phyloP scores from a whole-genome alignment of 768 basidiomycete species.

The Leccinum uliginosum region DNA sequence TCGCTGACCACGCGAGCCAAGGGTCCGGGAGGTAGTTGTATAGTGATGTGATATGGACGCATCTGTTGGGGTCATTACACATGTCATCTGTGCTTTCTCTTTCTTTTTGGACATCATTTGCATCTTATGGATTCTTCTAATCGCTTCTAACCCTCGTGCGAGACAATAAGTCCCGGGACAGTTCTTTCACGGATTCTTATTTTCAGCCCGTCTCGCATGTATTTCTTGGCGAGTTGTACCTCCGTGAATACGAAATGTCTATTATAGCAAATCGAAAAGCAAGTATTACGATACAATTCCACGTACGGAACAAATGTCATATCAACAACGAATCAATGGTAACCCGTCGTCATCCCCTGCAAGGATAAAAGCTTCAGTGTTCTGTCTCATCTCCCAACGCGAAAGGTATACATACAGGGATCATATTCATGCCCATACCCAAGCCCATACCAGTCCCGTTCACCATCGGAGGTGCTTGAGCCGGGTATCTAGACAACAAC shows the following conservation, averaged over 20 bases:
- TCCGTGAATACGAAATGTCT: slow-evolving; percentile 8
- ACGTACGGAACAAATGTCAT: slow-evolving; percentile 1
- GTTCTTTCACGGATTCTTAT: neutral
- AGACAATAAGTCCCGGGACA: neutral
- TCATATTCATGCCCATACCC: slow-evolving; percentile 45
- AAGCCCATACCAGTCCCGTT: slow-evolving; percentile 49
- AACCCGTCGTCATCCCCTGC: slow-evolving; percentile 71
- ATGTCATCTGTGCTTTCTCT: neutral
- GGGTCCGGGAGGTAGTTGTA: slow-evolving; percentile 53
- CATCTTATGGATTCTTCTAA: slow-evolving; percentile 21
- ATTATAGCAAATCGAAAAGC: slow-evolving; percentile 26
- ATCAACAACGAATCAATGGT: slow-evolving; percentile 30
- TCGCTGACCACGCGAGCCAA: slow-evolving; percentile 73
- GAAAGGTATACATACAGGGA: slow-evolving; percentile 46
- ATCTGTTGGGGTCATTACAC: neutral
- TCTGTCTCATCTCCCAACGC: neutral
- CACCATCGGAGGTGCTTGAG: slow-evolving; percentile 55
- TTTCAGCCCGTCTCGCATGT: slow-evolving; percentile 3
- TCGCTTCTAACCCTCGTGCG: slow-evolving; percentile 7
- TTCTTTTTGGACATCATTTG: slow-evolving; percentile 10
- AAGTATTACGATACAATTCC: slow-evolving; percentile 26
- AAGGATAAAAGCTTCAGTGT: slow-evolving; percentile 4
- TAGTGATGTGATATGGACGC: slow-evolving; percentile 48
- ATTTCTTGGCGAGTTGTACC: slow-evolving; percentile 11
- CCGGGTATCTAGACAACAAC: slow-evolving; percentile 43